Evolutionary conservation across 176 grass and related monocot genomes (phyloP).

Genomic region (Rhynchospora breviuscula): DNA sequence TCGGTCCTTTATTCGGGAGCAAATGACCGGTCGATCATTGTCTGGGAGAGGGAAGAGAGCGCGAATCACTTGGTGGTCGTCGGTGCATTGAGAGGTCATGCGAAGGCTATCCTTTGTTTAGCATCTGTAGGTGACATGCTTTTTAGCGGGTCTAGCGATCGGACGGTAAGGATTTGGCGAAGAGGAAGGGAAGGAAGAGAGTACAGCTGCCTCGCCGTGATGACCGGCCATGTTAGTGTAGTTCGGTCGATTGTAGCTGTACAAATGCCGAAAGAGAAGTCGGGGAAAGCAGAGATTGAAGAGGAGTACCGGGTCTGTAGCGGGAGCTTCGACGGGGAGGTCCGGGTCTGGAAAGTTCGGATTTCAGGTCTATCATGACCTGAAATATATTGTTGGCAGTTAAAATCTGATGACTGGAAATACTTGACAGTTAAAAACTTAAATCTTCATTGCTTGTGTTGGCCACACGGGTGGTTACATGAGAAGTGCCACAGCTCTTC

Average conservation of each 20-base stretch:
- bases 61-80: conserved; percentile 51
- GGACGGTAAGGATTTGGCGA: conserved; percentile 64
- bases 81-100: conserved; percentile 59
- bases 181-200: conserved; percentile 34
- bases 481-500: not conserved
- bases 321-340: conserved; percentile 71
- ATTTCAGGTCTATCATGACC: conserved; percentile 24
- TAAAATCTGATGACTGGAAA: too few species aligned
- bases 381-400: not conserved
- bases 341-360: conserved; percentile 59
- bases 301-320: conserved; percentile 69
- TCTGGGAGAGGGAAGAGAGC: conserved; percentile 91
- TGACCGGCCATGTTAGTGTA: conserved; percentile 41
- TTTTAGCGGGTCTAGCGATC: conserved; percentile 75
- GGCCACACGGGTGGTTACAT: not conserved
- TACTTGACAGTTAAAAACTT: too few species aligned
- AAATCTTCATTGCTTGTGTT: not conserved
- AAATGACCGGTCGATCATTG: conserved; percentile 63
- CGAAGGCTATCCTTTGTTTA: conserved; percentile 63
- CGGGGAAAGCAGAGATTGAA: not conserved
- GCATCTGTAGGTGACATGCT: conserved; percentile 51
- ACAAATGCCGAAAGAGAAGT: not conserved
- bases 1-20: conserved; percentile 56
- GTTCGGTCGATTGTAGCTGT: conserved; percentile 52
- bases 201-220: conserved; percentile 49